These are phyloP conservation scores for Cladosporium sp. DNA, from an alignment of 2,329 filamentous ascomycete species.

Conservation along the genomic window DNA sequence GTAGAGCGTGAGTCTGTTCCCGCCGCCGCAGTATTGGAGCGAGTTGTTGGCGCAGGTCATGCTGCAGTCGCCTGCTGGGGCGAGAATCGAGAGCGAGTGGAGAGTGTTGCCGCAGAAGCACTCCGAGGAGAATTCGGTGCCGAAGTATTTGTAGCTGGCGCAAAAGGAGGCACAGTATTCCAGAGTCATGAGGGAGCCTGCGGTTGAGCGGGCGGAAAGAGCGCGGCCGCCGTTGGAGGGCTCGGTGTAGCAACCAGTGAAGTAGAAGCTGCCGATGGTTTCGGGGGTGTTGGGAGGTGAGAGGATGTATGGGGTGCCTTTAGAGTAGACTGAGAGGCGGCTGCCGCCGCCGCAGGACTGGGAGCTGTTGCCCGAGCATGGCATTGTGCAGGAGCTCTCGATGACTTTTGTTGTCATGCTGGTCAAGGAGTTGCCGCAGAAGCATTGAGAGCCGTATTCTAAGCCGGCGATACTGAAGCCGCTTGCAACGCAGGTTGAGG, in stretches of 20 bases:
- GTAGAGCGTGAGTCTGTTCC: constrained; percentile 25
- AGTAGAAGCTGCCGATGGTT: constrained; percentile 23
- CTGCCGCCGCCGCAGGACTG: constrained; percentile 27
- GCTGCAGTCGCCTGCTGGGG: constrained; percentile 20
- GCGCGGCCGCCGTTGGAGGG: constrained; percentile 20
- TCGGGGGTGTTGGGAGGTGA: constrained; percentile 23
- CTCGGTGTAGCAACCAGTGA: constrained; percentile 29
- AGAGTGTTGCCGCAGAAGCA: constrained; percentile 31
- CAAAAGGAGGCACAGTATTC: constrained; percentile 34
- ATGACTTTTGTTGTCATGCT: constrained; percentile 22
- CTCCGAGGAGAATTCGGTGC: constrained; percentile 33
- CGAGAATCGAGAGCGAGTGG: constrained; percentile 13
- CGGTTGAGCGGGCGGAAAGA: constrained; percentile 21
- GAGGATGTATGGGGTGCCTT: constrained; percentile 17
- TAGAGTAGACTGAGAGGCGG: constrained; percentile 29
- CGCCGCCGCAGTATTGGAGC: constrained; percentile 26
- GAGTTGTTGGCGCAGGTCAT: constrained; percentile 24
- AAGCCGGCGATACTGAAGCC: constrained; percentile 32
- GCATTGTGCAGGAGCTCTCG: constrained; percentile 26
- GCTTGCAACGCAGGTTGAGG: constrained; percentile 23
- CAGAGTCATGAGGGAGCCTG: constrained; percentile 32
- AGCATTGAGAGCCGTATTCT: constrained; percentile 30
- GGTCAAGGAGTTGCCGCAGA: constrained; percentile 27
- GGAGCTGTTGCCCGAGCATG: constrained; percentile 28
- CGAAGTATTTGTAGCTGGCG: constrained; percentile 33